phyloP scores from a whole-genome alignment of 371 early-diverging fungal species.

The Zopfochytrium polystomum region DNA sequence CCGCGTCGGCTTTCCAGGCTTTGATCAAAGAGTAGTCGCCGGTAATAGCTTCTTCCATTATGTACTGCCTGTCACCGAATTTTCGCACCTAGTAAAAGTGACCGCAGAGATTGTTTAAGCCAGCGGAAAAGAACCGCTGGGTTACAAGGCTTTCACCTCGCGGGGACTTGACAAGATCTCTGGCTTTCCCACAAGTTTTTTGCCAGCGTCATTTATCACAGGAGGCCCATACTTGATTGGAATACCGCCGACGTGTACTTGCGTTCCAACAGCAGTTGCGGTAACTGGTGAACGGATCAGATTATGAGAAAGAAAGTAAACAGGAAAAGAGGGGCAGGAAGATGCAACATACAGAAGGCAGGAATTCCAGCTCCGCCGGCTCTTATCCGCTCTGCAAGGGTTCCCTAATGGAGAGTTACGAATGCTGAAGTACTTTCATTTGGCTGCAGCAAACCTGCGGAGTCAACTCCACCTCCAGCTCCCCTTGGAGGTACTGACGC shows the following conservation, averaged over 20 bases:
- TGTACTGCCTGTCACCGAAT: slow-evolving; percentile 58
- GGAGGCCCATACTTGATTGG: slow-evolving; percentile 58
- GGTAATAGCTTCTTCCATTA: slow-evolving; percentile 67
- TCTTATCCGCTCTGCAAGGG: slow-evolving; percentile 65
- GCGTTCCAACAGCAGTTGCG: slow-evolving; percentile 66
- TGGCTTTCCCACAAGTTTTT: slow-evolving; percentile 38
- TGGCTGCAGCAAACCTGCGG: slow-evolving; percentile 48
- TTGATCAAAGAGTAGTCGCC: slow-evolving; percentile 69
- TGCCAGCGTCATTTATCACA: slow-evolving; percentile 48
- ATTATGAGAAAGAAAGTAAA: background rate
- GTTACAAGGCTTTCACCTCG: slow-evolving; percentile 27
- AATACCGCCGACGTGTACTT: slow-evolving; percentile 53
- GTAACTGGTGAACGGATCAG: slow-evolving; percentile 31
- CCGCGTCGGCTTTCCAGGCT: slow-evolving; percentile 71
- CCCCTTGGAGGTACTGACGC: slow-evolving; percentile 66
- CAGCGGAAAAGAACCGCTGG: no score
- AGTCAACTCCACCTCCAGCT: slow-evolving; percentile 67
- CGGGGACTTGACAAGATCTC: slow-evolving; percentile 50
- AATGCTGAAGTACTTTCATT: background rate
- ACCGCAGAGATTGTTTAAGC: no score
- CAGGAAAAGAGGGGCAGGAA: background rate
- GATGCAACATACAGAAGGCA: slow-evolving; percentile 48
- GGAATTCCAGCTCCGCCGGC: slow-evolving; percentile 73
- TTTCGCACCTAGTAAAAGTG: slow-evolving; percentile 36
- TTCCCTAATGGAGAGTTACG: slow-evolving; percentile 30